phyloP scores from a whole-genome alignment of 768 basidiomycete species.

The Phylloporus sp. region DNA sequence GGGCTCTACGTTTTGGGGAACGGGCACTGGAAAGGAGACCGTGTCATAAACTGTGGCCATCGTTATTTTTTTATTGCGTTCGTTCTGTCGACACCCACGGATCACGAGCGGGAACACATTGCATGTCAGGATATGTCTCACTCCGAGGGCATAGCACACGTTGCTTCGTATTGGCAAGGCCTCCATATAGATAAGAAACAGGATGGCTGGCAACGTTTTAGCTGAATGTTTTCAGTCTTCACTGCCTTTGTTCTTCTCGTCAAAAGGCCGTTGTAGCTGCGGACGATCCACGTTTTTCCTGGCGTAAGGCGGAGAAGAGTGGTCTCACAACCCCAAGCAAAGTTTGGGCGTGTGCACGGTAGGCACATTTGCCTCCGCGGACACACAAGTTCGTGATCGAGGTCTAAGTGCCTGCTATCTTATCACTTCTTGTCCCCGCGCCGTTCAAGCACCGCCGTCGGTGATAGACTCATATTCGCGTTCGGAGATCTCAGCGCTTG shows the following conservation, averaged over 20 bases:
- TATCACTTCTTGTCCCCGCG: slow-evolving; percentile 20
- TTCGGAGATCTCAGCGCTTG: slow-evolving; percentile 7
- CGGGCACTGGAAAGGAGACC: slow-evolving; percentile 5
- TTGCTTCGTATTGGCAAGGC: neutral
- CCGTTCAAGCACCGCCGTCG: slow-evolving; percentile 20
- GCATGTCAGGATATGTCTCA: neutral
- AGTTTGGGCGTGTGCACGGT: neutral
- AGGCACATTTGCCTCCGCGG: slow-evolving; percentile 20
- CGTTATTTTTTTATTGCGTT: neutral
- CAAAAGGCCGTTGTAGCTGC: neutral
- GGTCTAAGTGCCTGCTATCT: slow-evolving; percentile 18
- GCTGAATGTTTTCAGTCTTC: neutral
- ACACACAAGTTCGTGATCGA: slow-evolving; percentile 14
- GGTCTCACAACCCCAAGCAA: no score
- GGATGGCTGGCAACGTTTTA: neutral
- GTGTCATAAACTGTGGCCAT: neutral
- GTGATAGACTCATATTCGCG: neutral
- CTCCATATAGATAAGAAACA: neutral
- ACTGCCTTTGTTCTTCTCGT: neutral
- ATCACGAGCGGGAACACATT: slow-evolving; percentile 11
- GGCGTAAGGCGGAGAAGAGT: slow-evolving; percentile 1
- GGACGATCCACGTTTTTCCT: slow-evolving; percentile 1
- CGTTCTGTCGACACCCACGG: slow-evolving; percentile 9
- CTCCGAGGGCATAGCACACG: neutral
- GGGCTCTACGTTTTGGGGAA: neutral